A percentile compares a stretch with the other conserved stretches of the same genome.
These are phyloP conservation scores for Eutrema yunnanense DNA, from an alignment of 345 rosid species.

Conservation along the genomic window DNA sequence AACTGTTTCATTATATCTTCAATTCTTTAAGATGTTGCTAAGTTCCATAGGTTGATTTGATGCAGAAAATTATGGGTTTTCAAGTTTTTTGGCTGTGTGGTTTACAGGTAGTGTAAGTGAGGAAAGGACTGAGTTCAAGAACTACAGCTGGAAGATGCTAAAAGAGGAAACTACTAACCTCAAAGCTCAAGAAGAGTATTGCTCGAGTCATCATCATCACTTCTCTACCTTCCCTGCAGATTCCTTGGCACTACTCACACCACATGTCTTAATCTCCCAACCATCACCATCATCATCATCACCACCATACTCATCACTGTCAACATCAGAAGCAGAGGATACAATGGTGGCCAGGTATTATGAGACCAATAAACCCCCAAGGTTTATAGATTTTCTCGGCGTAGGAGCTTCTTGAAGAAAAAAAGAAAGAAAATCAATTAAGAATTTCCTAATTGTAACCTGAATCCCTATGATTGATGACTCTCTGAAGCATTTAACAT, in stretches of 20 bases:
- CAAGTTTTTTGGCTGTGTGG: neutral
- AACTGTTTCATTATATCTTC: neutral
- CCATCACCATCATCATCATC: slow-evolving; percentile 38
- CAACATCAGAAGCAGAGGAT: slow-evolving; percentile 29
- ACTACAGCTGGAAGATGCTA: slow-evolving; percentile 18
- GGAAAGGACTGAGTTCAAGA: slow-evolving; percentile 18
- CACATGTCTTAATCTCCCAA: slow-evolving; percentile 33
- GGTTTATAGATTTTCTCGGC: slow-evolving; percentile 65
- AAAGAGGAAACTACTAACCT: slow-evolving; percentile 24
- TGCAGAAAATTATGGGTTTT: neutral
- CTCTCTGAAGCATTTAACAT: neutral
- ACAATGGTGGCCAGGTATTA: slow-evolving; percentile 14
- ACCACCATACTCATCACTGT: slow-evolving; percentile 14
- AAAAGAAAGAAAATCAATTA: neutral
- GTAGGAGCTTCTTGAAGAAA: slow-evolving; percentile 30
- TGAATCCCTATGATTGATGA: neutral
- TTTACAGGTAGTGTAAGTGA: slow-evolving; percentile 30
- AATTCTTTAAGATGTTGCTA: neutral
- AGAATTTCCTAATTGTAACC: slow-evolving; percentile 5
- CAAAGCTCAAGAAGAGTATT: slow-evolving; percentile 6
- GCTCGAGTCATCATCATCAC: slow-evolving; percentile 26
- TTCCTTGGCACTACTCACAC: slow-evolving; percentile 30
- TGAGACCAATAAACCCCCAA: slow-evolving; percentile 24
- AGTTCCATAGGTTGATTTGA: neutral
- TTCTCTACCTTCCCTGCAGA: slow-evolving; percentile 28